phyloP scores from a whole-genome alignment of 2,329 filamentous ascomycete species.

The Colletotrichum kahawae region DNA sequence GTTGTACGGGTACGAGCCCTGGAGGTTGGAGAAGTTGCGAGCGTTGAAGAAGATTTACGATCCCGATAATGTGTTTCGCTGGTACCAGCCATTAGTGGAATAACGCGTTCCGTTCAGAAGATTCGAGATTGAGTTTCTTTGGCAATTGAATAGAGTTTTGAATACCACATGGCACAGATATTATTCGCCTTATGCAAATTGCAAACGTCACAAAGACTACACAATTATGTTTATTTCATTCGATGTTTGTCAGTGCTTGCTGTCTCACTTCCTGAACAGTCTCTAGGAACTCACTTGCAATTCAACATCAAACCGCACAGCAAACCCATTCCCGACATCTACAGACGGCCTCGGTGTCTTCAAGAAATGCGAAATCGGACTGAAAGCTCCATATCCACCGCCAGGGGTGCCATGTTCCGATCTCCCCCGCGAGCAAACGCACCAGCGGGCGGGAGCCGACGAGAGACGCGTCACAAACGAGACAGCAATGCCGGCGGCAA shows the following conservation, averaged over 20 bases:
- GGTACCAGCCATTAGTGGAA: conserved; percentile 13
- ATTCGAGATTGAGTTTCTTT: neutral
- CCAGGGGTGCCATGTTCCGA: neutral
- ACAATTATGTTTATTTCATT: neutral
- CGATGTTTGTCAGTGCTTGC: neutral
- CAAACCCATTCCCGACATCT: neutral
- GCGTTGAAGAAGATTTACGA: conserved; percentile 40
- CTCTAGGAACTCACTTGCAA: neutral
- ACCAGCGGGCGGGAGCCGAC: neutral
- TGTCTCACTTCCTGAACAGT: neutral
- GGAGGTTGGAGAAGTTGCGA: conserved; percentile 28
- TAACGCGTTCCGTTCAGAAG: neutral
- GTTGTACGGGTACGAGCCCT: conserved; percentile 26
- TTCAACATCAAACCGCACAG: neutral
- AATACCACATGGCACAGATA: neutral
- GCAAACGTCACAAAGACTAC: neutral
- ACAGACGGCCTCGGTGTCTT: neutral
- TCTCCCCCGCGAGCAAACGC: neutral
- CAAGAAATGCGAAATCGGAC: neutral
- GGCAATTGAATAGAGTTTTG: neutral
- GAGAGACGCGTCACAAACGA: neutral
- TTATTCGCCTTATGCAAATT: neutral
- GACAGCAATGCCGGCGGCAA: neutral
- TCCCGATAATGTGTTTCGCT: conserved; percentile 36
- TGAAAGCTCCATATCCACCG: neutral